These are phyloP conservation scores for Epichloe gansuensis DNA, from an alignment of 2,329 filamentous ascomycete genomes.

Conservation along the genomic window DNA sequence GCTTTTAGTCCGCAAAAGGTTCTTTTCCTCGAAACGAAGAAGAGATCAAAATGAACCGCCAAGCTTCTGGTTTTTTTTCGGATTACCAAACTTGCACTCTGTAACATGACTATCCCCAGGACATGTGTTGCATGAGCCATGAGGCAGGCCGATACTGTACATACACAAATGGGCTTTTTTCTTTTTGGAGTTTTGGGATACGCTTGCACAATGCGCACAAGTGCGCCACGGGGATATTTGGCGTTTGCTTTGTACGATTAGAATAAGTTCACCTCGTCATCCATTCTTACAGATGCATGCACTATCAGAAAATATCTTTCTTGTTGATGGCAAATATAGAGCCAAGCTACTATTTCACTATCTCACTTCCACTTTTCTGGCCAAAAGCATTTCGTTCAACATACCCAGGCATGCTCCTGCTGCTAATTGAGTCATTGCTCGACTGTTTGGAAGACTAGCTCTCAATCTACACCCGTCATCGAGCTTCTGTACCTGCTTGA, in stretches of 20 bases:
- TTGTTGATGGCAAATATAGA: neutral
- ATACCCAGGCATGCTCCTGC: neutral
- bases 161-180: conserved; percentile 13
- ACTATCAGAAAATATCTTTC: neutral
- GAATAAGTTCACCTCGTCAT: neutral
- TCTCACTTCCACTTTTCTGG: neutral
- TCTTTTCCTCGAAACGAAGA: conserved; percentile 87
- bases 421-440: neutral
- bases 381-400: neutral
- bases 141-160: conserved; percentile 13
- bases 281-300: neutral
- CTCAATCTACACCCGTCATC: neutral
- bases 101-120: neutral
- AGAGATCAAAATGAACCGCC: conserved; percentile 46
- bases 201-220: conserved; percentile 1
- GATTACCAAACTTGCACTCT: neutral
- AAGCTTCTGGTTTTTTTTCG: neutral
- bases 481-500: neutral
- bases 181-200: conserved; percentile 19
- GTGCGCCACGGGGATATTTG: neutral
- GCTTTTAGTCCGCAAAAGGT: conserved; percentile 80
- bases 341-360: conserved; percentile 3
- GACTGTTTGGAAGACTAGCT: neutral
- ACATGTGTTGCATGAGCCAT: neutral
- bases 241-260: conserved; percentile 1